phyloP scores from a whole-genome alignment of 23 red algal genomes.

The Agarophyton chilense region DNA sequence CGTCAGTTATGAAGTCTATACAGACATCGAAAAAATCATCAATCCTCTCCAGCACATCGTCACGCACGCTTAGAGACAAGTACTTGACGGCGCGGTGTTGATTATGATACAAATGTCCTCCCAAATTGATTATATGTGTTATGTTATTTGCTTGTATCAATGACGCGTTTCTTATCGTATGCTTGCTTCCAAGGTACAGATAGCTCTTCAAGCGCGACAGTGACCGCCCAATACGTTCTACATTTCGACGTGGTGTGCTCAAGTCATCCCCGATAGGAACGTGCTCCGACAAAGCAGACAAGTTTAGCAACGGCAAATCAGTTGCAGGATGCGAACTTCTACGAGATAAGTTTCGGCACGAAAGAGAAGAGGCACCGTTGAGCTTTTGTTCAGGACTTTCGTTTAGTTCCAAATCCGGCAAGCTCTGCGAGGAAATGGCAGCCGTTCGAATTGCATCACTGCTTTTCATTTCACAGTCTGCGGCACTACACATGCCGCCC shows the following conservation, averaged over 20 bases:
- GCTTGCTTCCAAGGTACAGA: slow-evolving; percentile 14
- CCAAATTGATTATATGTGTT: background rate
- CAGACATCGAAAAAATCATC: slow-evolving; percentile 9
- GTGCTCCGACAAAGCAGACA: background rate
- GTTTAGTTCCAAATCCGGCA: background rate
- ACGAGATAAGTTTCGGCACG: background rate
- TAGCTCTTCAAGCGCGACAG: background rate
- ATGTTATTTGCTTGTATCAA: background rate
- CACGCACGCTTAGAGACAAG: slow-evolving; percentile 15
- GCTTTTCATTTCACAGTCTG: background rate
- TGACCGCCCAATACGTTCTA: slow-evolving; percentile 15
- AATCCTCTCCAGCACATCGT: background rate
- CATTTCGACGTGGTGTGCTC: slow-evolving; percentile 11
- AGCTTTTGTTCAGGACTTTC: background rate
- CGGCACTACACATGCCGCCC: background rate
- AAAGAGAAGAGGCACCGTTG: background rate
- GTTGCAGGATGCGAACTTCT: slow-evolving; percentile 1
- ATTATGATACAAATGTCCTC: background rate
- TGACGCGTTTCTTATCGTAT: background rate
- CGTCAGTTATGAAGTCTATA: slow-evolving; percentile 4
- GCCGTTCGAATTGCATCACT: background rate
- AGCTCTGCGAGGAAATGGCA: background rate
- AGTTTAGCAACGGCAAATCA: background rate
- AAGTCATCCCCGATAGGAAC: background rate
- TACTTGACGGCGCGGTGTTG: background rate